Evolutionary conservation across 176 grass and related monocot species (phyloP), one percentile per base, ranked within the genome.

Genomic region (Ampelocalamus luodianensis): DNA sequence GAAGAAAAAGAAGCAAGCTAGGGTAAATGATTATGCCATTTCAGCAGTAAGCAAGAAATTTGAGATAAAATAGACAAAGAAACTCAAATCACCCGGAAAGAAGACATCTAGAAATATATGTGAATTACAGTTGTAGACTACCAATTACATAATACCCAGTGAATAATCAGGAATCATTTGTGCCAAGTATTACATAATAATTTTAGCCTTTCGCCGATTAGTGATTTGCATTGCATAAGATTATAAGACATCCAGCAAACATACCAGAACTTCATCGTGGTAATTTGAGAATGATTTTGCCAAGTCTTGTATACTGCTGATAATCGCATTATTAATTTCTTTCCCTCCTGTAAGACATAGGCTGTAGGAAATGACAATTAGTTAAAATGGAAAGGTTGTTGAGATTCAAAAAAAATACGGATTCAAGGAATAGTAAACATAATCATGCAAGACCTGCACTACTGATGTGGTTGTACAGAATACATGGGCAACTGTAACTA

Each of bases 291-390:
- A 96, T 83, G 90, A 92, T 63, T 96, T 95, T 79, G 90, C 88
- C 55, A 99, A 84, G 62, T 98, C 96, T 58, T 98, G 96, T 90
- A 96, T 96, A 79, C 93, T 94, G 82, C 96, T 99, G 74, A 99
- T 93, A 84, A 99, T 91, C 14, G 96, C 93, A 89, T 99, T 88
- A 68, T 99, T 94, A 54, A 99, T 90, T 89, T 94, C 96, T 79
- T 94, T 99, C 38, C 88, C 93, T 73, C 93, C 93, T 79, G 93
- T 92, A 67, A 99, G 88, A 86, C 96, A 99, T 80, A 94, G 79
- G 68, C 93, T 99, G 84, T 49, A 85, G 78, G 73, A 80, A 90
- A 90, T 55, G 22, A 62, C 24, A 78, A 68, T 81, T 38, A 87
- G 56, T 79, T 81, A 88, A 72, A 83, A 76, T 67, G 59, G 59